Evolutionary conservation across 495 filamentous ascomycete species (phyloP).

Genomic region (Evansstolkia leycettana): DNA sequence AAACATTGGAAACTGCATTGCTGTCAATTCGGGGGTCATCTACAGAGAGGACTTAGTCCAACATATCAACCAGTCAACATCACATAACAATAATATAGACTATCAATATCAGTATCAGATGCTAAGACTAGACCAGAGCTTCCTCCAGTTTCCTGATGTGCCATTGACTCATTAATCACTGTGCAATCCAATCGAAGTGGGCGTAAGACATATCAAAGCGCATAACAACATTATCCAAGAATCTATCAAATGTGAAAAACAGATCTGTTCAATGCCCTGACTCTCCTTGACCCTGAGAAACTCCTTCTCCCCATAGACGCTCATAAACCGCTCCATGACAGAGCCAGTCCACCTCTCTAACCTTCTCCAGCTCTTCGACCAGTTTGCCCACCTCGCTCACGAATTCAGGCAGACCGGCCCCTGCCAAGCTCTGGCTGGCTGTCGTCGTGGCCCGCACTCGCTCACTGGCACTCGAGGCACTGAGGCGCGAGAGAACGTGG

Average conservation of each 20-base stretch:
- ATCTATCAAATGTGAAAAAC: neutral
- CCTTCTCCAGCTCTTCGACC: constrained; percentile 63
- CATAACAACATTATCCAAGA: neutral
- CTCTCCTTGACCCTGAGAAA: constrained; percentile 2
- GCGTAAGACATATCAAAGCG: too few relatives aligned
- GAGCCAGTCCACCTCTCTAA: constrained; percentile 67
- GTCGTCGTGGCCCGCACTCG: constrained; percentile 68
- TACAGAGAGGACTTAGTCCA: too few relatives aligned
- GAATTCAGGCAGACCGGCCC: constrained; percentile 77
- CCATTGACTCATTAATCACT: too few relatives aligned
- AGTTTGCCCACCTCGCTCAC: constrained; percentile 71
- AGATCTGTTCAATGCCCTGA: neutral
- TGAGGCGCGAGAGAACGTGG: constrained; percentile 67
- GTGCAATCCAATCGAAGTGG: too few relatives aligned
- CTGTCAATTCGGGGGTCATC: too few relatives aligned
- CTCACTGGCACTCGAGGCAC: constrained; percentile 65
- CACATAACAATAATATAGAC: too few relatives aligned
- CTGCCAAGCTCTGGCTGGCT: constrained; percentile 71
- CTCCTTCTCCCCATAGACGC: constrained; percentile 34
- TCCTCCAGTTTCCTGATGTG: too few relatives aligned
- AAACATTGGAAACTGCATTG: too few relatives aligned
- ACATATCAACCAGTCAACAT: too few relatives aligned
- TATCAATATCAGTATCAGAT: too few relatives aligned
- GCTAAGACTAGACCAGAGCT: too few relatives aligned
- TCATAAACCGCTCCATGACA: constrained; percentile 78